Conservation (phyloP, 441 rosid species). For the Gossypium lobatum region DNA sequence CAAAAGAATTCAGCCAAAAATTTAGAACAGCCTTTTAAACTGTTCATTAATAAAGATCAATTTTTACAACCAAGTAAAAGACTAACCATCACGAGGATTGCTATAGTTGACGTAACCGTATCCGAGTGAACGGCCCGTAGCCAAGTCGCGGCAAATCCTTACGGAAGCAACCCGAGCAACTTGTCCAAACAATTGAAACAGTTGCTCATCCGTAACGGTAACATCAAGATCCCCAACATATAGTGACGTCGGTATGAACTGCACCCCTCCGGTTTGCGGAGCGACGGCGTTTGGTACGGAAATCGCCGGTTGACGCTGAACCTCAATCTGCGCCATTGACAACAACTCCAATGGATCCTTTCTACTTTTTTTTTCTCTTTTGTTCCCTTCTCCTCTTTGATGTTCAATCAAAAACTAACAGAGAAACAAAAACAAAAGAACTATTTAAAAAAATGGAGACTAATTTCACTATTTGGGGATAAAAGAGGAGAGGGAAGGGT, state of each 20-base stretch:
- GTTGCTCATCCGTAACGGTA: constrained; percentile 54
- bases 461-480: neutral
- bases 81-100: constrained; percentile 54
- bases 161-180: constrained; percentile 56
- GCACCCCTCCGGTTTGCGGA: constrained; percentile 29
- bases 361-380: constrained; percentile 8
- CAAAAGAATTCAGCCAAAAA: neutral
- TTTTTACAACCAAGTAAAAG: neutral
- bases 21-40: neutral
- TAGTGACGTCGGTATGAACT: constrained; percentile 44
- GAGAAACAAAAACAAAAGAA: constrained; percentile 5
- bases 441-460: neutral
- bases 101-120: constrained; percentile 61
- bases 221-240: constrained; percentile 65
- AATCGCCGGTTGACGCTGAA: constrained; percentile 46
- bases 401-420: constrained; percentile 1
- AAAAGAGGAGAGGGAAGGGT: constrained; percentile 19
- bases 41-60: neutral
- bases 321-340: constrained; percentile 63
- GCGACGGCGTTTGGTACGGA: constrained; percentile 38
- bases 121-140: constrained; percentile 60
- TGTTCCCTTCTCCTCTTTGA: constrained; percentile 18
- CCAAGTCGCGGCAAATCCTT: constrained; percentile 58
- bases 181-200: constrained; percentile 54
- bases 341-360: constrained; percentile 16